Evolutionary conservation across 805 yeast genomes (phyloP).

Genomic region (Candida railenensis): DNA sequence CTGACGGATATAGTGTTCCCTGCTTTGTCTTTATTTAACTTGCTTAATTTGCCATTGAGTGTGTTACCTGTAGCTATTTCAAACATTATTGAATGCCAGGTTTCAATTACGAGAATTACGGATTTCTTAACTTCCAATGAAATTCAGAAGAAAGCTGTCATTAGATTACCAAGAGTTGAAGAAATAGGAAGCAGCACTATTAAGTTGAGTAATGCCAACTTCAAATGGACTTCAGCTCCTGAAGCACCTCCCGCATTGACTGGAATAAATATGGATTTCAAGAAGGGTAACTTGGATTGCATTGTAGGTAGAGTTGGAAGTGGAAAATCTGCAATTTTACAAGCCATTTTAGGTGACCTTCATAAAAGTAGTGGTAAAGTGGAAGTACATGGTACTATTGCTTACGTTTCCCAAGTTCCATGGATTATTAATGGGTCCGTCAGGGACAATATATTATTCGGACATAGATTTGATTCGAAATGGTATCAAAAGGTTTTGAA

Average conservation of each 20-base stretch:
- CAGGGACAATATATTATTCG: constrained; percentile 87
- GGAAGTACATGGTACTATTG: constrained; percentile 72
- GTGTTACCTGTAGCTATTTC: constrained; percentile 92
- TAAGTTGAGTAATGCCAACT: constrained; percentile 61
- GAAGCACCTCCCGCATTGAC: constrained; percentile 61
- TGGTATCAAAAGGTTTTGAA: constrained; percentile 78
- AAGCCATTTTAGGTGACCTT: constrained; percentile 82
- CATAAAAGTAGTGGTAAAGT: constrained; percentile 74
- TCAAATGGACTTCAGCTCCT: constrained; percentile 70
- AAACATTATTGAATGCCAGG: constrained; percentile 85
- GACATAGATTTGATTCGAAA: constrained; percentile 75
- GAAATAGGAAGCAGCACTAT: constrained; percentile 57
- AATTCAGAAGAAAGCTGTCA: constrained; percentile 75
- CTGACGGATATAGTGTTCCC: constrained; percentile 92
- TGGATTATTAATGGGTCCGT: constrained; percentile 98
- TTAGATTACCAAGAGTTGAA: constrained; percentile 37
- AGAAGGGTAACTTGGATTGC: constrained; percentile 78
- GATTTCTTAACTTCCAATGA: constrained; percentile 74
- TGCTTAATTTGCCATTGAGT: constrained; percentile 87
- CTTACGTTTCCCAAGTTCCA: constrained; percentile 90
- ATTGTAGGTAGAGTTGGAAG: constrained; percentile 88
- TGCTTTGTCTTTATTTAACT: constrained; percentile 82
- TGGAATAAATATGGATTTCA: constrained; percentile 59
- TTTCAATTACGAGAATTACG: constrained; percentile 72
- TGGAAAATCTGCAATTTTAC: constrained; percentile 86